Base-by-base conservation (phyloP, 257 asterid genomes). In the Gentiana macrophylla region DNA sequence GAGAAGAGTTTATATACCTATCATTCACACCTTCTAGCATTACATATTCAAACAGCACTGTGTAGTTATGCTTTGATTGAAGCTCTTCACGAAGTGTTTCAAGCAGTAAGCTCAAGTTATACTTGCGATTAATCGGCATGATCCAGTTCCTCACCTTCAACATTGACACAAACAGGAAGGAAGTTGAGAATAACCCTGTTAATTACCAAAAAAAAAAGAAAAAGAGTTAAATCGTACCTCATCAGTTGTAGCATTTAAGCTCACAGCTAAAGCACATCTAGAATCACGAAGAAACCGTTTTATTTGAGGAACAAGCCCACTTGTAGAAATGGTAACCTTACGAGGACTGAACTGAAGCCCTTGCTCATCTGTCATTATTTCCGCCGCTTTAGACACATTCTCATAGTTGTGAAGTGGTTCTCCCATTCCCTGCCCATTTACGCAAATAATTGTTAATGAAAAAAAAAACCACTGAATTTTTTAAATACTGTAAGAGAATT, bases 291-390 rank as follows among this genome's bases (percentile, higher is more conserved):
- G 98, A 57, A 87, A 79, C 51, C 95, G 83, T 66, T 70, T 91
- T 47, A 87, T 55, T 62, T 92, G 93, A 48, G 98, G 97, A 62
- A 88, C 97, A 34, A 92, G 93, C 54, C 98, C 98, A 63, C 97
- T 92, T 11, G 97, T 87, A 35, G 98, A 91, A 75, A 91, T 61
- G 2, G 98, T 84, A 66, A 92, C 97, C 77, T 85, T 92, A 12
- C 97, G 86, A 65, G 97, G 97, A 67, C 98, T 87, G 77, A 92
- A 87, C 9, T 92, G 94, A 63, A 91, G 98, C 52, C 98, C 98
- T 57, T 91, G 97, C 60, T 84, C 91, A 43, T 91, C 94, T 12
- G 87, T 90, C 83, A 91, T 62, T 71, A 91, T 91, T 70, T 87
- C 93, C 44, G 97, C 79, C 55, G 98, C 97, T 77, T 77, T 84